phyloP scores from a whole-genome alignment of 371 early-diverging fungal species.

The Mortierella sp. region DNA sequence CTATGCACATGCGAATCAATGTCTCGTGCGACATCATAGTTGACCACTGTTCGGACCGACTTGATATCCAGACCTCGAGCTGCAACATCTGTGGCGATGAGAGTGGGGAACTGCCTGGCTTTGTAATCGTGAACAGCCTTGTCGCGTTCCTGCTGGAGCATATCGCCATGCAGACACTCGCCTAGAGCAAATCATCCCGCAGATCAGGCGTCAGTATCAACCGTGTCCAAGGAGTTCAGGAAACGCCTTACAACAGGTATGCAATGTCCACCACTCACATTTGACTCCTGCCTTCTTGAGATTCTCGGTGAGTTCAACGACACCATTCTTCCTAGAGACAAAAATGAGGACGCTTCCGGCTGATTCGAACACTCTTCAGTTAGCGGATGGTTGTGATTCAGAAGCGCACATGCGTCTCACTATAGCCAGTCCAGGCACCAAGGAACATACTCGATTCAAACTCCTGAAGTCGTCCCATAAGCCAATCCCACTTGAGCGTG shows the following conservation, averaged over 20 bases:
- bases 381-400: neutral
- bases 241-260: no score
- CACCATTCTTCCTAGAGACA: conserved; percentile 72
- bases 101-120: conserved; percentile 71
- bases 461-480: conserved; percentile 60
- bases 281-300: conserved; percentile 60
- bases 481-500: conserved; percentile 74
- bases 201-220: neutral
- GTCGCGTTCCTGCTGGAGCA: conserved; percentile 95
- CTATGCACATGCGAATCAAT: conserved; percentile 85
- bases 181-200: conserved; percentile 52
- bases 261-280: conserved; percentile 62
- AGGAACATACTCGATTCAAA: conserved; percentile 64
- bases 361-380: conserved; percentile 18
- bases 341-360: conserved; percentile 78
- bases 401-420: neutral
- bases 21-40: conserved; percentile 80
- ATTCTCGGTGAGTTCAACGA: conserved; percentile 68
- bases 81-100: conserved; percentile 99
- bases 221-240: no score
- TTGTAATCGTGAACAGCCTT: conserved; percentile 89
- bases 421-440: neutral
- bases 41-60: conserved; percentile 74
- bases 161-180: conserved; percentile 97
- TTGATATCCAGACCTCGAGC: conserved; percentile 94